Evolutionary conservation across 345 rosid species (phyloP).

Genomic region (Pugionium cornutum): DNA sequence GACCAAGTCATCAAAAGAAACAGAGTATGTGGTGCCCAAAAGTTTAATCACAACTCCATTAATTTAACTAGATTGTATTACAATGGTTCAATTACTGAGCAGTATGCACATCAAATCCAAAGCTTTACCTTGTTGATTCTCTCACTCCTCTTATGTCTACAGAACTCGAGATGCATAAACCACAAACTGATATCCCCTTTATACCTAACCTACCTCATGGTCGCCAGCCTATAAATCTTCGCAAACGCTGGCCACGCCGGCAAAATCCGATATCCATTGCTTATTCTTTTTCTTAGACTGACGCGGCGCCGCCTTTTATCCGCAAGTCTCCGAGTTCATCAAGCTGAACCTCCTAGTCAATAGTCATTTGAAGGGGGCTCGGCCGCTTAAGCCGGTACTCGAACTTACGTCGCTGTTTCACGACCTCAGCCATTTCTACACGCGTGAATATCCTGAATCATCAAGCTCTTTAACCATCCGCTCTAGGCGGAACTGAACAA

Average conservation of each 20-base stretch:
- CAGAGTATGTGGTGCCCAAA: too few relatives aligned
- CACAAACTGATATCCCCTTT: conserved; percentile 88
- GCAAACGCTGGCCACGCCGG: conserved; percentile 62
- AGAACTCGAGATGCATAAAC: conserved; percentile 86
- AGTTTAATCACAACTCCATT: too few relatives aligned
- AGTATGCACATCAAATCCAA: neutral
- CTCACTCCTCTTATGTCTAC: conserved; percentile 66
- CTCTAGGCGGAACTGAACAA: conserved; percentile 91
- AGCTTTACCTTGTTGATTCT: conserved; percentile 78
- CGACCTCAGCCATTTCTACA: conserved; percentile 74
- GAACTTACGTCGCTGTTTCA: conserved; percentile 83
- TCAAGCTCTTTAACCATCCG: conserved; percentile 96
- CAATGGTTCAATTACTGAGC: too few relatives aligned
- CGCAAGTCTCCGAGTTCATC: conserved; percentile 75
- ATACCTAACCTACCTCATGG: conserved; percentile 45
- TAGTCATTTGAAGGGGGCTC: conserved; percentile 82
- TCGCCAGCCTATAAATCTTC: conserved; percentile 70
- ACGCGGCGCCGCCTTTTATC: conserved; percentile 48
- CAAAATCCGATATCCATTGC: conserved; percentile 66
- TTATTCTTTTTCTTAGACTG: conserved; percentile 48
- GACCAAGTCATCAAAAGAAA: too few relatives aligned
- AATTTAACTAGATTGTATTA: too few relatives aligned
- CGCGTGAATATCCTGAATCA: conserved; percentile 74
- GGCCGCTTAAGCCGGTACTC: conserved; percentile 91
- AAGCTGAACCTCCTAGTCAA: conserved; percentile 70